Evolutionary conservation across 768 basidiomycete species (phyloP).

Genomic region (Chiua virens): DNA sequence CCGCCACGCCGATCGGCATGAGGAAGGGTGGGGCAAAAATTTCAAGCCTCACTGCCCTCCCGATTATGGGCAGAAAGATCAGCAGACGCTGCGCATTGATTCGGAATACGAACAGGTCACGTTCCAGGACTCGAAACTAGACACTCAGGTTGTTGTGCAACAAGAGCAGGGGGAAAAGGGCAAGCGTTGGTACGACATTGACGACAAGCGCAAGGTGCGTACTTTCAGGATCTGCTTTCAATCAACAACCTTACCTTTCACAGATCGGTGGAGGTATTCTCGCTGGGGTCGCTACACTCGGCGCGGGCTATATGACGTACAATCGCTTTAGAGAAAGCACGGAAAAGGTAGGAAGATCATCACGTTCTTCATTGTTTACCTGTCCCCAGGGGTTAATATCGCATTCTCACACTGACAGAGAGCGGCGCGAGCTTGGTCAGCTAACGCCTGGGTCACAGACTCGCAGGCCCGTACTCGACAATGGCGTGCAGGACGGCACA

Average conservation of each 20-base stretch:
- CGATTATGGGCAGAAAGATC: too few relatives aligned
- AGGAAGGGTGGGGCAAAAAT: conserved; percentile 20
- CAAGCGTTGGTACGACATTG: conserved; percentile 55
- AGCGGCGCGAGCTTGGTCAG: conserved; percentile 50
- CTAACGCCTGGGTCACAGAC: conserved; percentile 54
- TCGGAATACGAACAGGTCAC: too few relatives aligned
- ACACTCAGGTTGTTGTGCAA: conserved; percentile 4
- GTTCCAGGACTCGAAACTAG: too few relatives aligned
- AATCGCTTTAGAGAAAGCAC: conserved; percentile 55
- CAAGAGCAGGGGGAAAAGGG: conserved; percentile 42
- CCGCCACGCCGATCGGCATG: neutral
- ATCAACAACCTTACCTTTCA: conserved; percentile 3
- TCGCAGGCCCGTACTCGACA: conserved; percentile 52
- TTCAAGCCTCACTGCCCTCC: neutral
- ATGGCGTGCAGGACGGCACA: conserved; percentile 44
- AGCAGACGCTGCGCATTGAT: too few relatives aligned
- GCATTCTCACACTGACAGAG: conserved; percentile 39
- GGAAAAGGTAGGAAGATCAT: conserved; percentile 47
- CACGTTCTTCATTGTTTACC: neutral
- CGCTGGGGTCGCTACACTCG: conserved; percentile 51
- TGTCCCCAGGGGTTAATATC: neutral
- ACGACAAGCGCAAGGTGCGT: conserved; percentile 58
- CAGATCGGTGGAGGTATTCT: conserved; percentile 69
- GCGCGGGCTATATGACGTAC: conserved; percentile 50
- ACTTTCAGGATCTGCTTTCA: neutral